Evolutionary conservation across 257 asterid species (phyloP).

Genomic region (Plantago elongata): DNA sequence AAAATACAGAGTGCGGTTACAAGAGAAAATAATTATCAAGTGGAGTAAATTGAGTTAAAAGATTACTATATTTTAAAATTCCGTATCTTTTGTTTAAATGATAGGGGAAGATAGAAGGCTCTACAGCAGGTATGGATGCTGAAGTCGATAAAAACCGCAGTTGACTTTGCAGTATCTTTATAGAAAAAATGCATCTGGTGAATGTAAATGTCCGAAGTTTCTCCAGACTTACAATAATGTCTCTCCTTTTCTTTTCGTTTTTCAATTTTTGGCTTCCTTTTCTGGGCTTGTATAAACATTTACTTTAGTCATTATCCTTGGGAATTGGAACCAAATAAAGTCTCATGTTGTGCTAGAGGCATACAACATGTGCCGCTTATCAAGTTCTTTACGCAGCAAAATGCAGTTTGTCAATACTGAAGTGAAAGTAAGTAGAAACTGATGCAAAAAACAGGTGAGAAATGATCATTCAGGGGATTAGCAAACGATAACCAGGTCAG

Average conservation of each 20-base stretch:
- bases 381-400: no score
- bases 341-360: not conserved
- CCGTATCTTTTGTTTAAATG: not conserved
- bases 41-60: no score
- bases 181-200: not conserved
- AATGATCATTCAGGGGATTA: no score
- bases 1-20: no score
- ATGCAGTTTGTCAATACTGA: no score
- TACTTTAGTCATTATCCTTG: not conserved
- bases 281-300: no score
- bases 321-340: not conserved
- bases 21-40: no score
- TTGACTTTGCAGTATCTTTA: not conserved
- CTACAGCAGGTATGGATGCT: conserved; percentile 6
- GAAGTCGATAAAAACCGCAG: not conserved
- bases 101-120: conserved; percentile 2
- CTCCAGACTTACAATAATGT: not conserved
- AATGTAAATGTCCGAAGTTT: not conserved
- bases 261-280: not conserved
- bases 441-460: no score
- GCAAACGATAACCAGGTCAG: no score
- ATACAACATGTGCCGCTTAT: no score
- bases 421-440: no score
- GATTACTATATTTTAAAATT: no score
- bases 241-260: not conserved